These are phyloP conservation scores for Penicillium sp. DNA, from an alignment of 2,329 filamentous ascomycete genomes.

Conservation along the genomic window DNA sequence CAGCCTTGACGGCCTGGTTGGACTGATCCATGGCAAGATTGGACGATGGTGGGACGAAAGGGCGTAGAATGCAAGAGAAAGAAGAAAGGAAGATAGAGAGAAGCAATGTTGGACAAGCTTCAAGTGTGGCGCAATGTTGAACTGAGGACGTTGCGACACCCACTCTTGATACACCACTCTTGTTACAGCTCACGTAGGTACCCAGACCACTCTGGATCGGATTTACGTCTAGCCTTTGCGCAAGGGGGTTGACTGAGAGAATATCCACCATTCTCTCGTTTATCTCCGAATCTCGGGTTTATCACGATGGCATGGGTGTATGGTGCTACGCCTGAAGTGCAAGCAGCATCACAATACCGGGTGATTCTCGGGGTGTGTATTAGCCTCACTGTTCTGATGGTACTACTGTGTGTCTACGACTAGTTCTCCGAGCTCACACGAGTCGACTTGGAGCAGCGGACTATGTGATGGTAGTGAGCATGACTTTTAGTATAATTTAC, in stretches of 20 bases:
- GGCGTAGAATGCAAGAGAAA: neutral
- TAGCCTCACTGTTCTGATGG: constrained; percentile 47
- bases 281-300: neutral
- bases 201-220: neutral
- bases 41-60: neutral
- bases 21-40: constrained; percentile 9
- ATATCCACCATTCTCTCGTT: neutral
- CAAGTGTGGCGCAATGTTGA: no score
- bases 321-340: constrained; percentile 50
- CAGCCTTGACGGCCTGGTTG: neutral
- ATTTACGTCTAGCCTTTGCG: neutral
- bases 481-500: constrained; percentile 51
- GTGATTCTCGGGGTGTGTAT: constrained; percentile 53
- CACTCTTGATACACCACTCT: no score
- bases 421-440: constrained; percentile 45
- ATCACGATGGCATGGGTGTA: constrained; percentile 53
- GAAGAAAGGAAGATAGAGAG: no score
- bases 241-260: neutral
- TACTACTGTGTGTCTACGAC: constrained; percentile 43
- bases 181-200: no score
- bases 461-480: constrained; percentile 41
- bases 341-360: constrained; percentile 50
- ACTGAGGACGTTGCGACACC: no score
- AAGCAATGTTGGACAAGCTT: no score
- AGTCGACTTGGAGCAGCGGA: constrained; percentile 52